These are phyloP conservation scores for Fusarium foetens DNA, from an alignment of 2,329 filamentous ascomycete species.

Conservation along the genomic window DNA sequence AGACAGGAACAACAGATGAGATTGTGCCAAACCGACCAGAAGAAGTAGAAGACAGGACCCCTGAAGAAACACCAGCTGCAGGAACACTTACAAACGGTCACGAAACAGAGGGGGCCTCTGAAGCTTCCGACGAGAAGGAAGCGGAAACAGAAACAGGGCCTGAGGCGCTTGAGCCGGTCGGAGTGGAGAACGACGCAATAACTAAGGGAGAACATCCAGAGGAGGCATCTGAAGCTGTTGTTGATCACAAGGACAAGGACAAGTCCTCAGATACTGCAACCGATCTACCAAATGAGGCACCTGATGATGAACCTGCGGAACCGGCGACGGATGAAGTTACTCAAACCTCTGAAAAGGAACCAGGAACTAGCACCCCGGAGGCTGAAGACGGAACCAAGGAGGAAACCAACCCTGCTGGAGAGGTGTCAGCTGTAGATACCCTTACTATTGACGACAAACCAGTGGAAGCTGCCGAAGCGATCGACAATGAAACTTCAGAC, in stretches of 20 bases:
- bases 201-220: slow-evolving; percentile 7
- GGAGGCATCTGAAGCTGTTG: not conserved
- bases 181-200: not conserved
- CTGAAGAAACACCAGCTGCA: slow-evolving; percentile 8
- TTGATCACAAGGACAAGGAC: not conserved
- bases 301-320: slow-evolving; percentile 1
- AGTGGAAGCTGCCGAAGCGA: not conserved
- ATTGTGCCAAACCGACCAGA: not conserved
- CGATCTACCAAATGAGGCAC: not conserved
- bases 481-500: not conserved
- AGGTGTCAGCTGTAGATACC: slow-evolving; percentile 5
- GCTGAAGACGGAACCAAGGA: not conserved
- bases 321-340: not conserved
- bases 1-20: slow-evolving; percentile 5
- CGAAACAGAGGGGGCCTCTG: not conserved
- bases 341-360: not conserved
- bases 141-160: slow-evolving; percentile 4
- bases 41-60: slow-evolving; percentile 3
- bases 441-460: not conserved
- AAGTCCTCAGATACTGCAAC: not conserved
- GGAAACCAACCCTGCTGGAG: not conserved
- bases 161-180: not conserved
- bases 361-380: not conserved
- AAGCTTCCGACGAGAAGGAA: slow-evolving; percentile 10
- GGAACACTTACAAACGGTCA: not conserved